Conservation (phyloP, 352 stramenopile genomes). For the Blastocystis sp. region DNA sequence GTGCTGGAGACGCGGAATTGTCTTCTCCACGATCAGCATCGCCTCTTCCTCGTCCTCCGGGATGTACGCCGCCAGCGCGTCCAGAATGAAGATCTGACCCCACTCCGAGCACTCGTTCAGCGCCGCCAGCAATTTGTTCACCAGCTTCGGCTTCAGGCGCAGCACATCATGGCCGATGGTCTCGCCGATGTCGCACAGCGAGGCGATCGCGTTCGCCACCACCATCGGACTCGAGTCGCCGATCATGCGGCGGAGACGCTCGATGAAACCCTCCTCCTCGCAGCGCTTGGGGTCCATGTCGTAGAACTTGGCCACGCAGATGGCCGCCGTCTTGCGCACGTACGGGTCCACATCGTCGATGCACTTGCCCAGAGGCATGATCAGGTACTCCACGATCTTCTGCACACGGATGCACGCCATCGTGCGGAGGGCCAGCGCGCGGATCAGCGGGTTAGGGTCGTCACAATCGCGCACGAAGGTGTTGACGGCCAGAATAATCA, state of each 20-base stretch:
- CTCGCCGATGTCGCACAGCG: conserved; percentile 92
- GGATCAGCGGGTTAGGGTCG: conserved; percentile 87
- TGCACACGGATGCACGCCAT: conserved; percentile 99
- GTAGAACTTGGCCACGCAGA: conserved; percentile 98
- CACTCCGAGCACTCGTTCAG: conserved; percentile 99
- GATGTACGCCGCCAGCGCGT: conserved; percentile 88
- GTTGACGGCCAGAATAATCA: conserved; percentile 96
- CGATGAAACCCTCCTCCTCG: conserved; percentile 88
- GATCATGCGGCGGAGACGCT: conserved; percentile 71
- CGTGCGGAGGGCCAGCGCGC: conserved; percentile 91
- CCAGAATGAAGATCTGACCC: conserved; percentile 96
- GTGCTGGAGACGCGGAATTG: conserved; percentile 94
- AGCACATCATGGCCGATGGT: conserved; percentile 87
- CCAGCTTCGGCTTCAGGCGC: conserved; percentile 82
- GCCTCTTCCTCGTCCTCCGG: conserved; percentile 89
- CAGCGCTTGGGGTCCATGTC: conserved; percentile 95
- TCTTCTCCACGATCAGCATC: conserved; percentile 95
- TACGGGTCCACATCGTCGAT: conserved; percentile 84
- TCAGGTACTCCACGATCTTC: conserved; percentile 96
- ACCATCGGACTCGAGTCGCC: conserved; percentile 48
- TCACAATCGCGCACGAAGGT: conserved; percentile 89
- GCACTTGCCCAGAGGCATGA: conserved; percentile 73
- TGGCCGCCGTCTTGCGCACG: conserved; percentile 95
- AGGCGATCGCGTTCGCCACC: conserved; percentile 94
- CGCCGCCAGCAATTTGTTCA: conserved; percentile 89